These are phyloP conservation scores for Oryza coarctata DNA, from an alignment of 176 grass and related monocot genomes.

Conservation along the genomic window DNA sequence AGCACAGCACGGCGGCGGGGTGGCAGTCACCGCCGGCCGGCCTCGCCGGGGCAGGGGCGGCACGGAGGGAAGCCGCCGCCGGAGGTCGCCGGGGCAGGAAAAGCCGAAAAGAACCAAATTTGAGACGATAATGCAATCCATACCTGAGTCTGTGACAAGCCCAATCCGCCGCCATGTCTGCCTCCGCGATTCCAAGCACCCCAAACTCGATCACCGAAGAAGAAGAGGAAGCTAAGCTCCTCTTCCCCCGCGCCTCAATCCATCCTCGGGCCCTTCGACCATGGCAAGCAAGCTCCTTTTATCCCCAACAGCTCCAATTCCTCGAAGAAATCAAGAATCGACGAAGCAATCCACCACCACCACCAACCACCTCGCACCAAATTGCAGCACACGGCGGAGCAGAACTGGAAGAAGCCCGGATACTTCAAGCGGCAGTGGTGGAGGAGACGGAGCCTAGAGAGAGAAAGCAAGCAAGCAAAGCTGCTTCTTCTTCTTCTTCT, in stretches of 20 bases:
- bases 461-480: neutral
- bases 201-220: slow-evolving; percentile 40
- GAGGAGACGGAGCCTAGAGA: neutral
- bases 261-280: slow-evolving; percentile 51
- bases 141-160: slow-evolving; percentile 40
- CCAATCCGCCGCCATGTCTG: slow-evolving; percentile 12
- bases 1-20: neutral
- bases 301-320: slow-evolving; percentile 13
- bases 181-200: neutral
- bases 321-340: slow-evolving; percentile 18
- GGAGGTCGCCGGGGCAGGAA: neutral
- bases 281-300: slow-evolving; percentile 37
- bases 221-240: slow-evolving; percentile 52
- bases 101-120: neutral
- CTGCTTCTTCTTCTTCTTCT: slow-evolving; percentile 25
- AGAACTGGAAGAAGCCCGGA: neutral
- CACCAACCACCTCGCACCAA: neutral
- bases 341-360: neutral
- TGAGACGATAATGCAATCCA: slow-evolving; percentile 15
- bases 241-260: slow-evolving; percentile 50
- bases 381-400: slow-evolving; percentile 23
- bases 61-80: neutral
- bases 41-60: neutral
- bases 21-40: neutral
- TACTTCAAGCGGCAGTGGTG: slow-evolving; percentile 26